phyloP scores from a whole-genome alignment of 208 protist species.

The Angomonas ambiguus region DNA sequence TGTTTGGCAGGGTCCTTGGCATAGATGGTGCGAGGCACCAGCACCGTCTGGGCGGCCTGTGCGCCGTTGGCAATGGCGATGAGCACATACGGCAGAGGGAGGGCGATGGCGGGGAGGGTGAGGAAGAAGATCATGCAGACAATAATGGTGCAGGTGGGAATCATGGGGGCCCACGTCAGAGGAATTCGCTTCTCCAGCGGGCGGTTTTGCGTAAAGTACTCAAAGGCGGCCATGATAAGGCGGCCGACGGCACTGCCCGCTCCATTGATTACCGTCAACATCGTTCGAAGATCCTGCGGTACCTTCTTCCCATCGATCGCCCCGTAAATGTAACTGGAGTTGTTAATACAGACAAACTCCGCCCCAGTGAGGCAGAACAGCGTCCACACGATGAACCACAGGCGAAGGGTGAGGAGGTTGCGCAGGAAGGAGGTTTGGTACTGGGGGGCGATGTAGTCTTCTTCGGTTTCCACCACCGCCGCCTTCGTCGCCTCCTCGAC shows the following conservation, averaged over 20 bases:
- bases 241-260: conserved; percentile 59
- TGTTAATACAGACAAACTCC: conserved; percentile 51
- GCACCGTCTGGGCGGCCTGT: conserved; percentile 23
- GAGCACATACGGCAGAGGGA: conserved; percentile 49
- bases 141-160: conserved; percentile 38
- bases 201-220: conserved; percentile 49
- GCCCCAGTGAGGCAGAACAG: conserved; percentile 35
- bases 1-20: conserved; percentile 60
- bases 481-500: background rate
- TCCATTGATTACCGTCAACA: conserved; percentile 56
- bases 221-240: conserved; percentile 45
- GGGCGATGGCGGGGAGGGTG: conserved; percentile 21
- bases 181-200: conserved; percentile 53
- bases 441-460: conserved; percentile 60
- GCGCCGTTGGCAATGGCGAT: conserved; percentile 57
- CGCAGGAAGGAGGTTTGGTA: conserved; percentile 47
- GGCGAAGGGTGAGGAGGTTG: conserved; percentile 27
- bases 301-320: conserved; percentile 38
- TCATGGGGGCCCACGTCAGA: conserved; percentile 36
- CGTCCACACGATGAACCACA: conserved; percentile 54
- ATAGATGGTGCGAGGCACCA: conserved; percentile 65
- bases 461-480: conserved; percentile 21
- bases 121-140: conserved; percentile 37
- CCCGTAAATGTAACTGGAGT: conserved; percentile 42
- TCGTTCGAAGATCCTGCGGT: conserved; percentile 21